Percentiles rank a stretch among this genome's conserved stretches.
These are phyloP conservation scores for Nigrospora osmanthi DNA, from an alignment of 2,329 filamentous ascomycete species.

Conservation along the genomic window DNA sequence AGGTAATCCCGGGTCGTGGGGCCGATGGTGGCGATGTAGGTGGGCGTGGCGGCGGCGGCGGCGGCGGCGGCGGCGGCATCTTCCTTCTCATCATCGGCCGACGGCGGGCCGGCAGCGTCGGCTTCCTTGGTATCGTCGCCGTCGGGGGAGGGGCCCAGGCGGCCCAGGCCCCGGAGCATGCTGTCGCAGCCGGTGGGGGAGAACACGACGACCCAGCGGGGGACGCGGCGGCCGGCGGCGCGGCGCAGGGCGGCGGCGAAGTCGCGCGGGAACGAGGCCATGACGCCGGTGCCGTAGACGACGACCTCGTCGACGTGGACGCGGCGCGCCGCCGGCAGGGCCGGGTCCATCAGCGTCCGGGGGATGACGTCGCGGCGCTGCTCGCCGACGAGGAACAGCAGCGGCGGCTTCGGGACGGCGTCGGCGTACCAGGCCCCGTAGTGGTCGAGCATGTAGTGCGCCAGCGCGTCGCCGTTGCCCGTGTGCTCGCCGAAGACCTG, in stretches of 20 bases:
- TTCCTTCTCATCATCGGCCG: no score
- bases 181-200: slow-evolving; percentile 58
- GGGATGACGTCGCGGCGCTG: slow-evolving; percentile 87
- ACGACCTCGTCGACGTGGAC: slow-evolving; percentile 71
- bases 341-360: slow-evolving; percentile 58
- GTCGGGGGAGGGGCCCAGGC: slow-evolving; percentile 39
- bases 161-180: slow-evolving; percentile 46
- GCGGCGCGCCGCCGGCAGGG: slow-evolving; percentile 37
- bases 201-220: slow-evolving; percentile 70
- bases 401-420: slow-evolving; percentile 41
- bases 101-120: no score
- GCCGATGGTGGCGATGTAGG: slow-evolving; percentile 79
- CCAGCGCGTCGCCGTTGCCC: slow-evolving; percentile 76
- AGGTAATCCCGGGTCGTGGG: slow-evolving; percentile 83
- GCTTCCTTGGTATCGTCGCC: slow-evolving; percentile 4
- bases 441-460: slow-evolving; percentile 69
- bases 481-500: slow-evolving; percentile 71
- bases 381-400: slow-evolving; percentile 88
- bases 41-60: slow-evolving; percentile 21
- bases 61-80: no score
- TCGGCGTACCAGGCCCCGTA: slow-evolving; percentile 51
- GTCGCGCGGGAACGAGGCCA: slow-evolving; percentile 66
- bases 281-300: slow-evolving; percentile 80
- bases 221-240: slow-evolving; percentile 13
- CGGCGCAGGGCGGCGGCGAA: slow-evolving; percentile 46